phyloP scores from a whole-genome alignment of 1,139 yeast species.

The Blastobotrys aristatus region DNA sequence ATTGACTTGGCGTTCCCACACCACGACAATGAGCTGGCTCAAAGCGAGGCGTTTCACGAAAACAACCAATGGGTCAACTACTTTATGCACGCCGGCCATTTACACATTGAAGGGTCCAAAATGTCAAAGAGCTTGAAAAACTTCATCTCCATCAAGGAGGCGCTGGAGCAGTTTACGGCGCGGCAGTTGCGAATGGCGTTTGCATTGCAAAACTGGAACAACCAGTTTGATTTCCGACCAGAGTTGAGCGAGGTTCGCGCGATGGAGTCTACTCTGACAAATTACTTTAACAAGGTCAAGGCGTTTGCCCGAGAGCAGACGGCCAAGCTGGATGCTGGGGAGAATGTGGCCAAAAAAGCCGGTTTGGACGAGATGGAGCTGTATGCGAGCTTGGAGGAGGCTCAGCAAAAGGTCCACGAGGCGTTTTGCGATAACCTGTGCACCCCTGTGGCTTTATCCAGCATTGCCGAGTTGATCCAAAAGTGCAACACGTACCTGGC shows the following conservation, averaged over 20 bases:
- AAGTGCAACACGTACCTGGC: slow-evolving; percentile 68
- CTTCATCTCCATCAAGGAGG: slow-evolving; percentile 91
- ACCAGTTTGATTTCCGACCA: slow-evolving; percentile 86
- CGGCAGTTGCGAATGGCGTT: slow-evolving; percentile 88
- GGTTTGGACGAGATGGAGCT: slow-evolving; percentile 53
- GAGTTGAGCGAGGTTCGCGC: slow-evolving; percentile 71
- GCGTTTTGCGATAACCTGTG: slow-evolving; percentile 87
- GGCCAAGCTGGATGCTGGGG: slow-evolving; percentile 45
- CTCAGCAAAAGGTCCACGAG: slow-evolving; percentile 62
- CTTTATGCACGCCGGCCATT: slow-evolving; percentile 93
- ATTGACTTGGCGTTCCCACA: slow-evolving; percentile 98
- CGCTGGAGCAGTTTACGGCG: slow-evolving; percentile 60
- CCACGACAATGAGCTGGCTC: slow-evolving; percentile 97
- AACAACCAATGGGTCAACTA: slow-evolving; percentile 95
- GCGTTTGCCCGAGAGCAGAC: slow-evolving; percentile 61
- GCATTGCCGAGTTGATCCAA: slow-evolving; percentile 62
- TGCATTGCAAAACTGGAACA: slow-evolving; percentile 89
- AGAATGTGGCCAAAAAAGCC: slow-evolving; percentile 55
- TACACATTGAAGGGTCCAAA: slow-evolving; percentile 96
- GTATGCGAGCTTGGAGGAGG: slow-evolving; percentile 44
- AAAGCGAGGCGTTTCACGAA: slow-evolving; percentile 88
- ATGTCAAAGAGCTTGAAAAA: slow-evolving; percentile 95
- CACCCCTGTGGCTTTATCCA: slow-evolving; percentile 68
- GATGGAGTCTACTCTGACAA: slow-evolving; percentile 66
- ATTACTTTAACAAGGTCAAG: slow-evolving; percentile 77